Conservation (phyloP, 805 yeast genomes). For the Kuraishia ogatae region DNA sequence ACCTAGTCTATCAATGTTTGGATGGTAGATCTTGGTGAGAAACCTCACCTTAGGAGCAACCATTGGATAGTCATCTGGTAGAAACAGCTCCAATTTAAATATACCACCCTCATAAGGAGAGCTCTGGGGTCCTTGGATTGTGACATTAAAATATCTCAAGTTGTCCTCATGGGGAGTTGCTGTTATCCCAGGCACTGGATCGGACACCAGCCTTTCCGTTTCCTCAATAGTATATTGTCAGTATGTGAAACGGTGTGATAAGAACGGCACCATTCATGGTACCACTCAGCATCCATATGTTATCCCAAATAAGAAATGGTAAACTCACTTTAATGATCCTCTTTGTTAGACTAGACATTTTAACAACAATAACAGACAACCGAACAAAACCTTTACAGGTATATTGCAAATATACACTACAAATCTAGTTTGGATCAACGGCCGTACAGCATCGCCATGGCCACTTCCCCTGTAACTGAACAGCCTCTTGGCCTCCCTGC, state of each 20-base stretch:
- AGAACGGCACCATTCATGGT: not conserved
- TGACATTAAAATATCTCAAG: constrained; percentile 84
- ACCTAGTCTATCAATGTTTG: constrained; percentile 91
- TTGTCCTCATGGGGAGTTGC: constrained; percentile 94
- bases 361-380: too few relatives aligned
- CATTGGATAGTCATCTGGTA: constrained; percentile 98
- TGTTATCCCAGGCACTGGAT: constrained; percentile 93
- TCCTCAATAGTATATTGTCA: constrained; percentile 35
- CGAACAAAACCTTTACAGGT: too few relatives aligned
- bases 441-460: too few relatives aligned
- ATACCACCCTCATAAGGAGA: constrained; percentile 84
- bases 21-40: constrained; percentile 90
- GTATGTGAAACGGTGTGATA: not conserved
- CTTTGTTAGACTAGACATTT: constrained; percentile 26
- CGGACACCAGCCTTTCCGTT: constrained; percentile 84
- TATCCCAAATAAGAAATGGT: not conserved
- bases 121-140: constrained; percentile 83
- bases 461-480: not conserved
- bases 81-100: constrained; percentile 75
- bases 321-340: constrained; percentile 77
- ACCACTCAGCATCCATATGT: not conserved
- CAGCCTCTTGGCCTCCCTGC: not conserved
- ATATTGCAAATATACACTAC: too few relatives aligned
- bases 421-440: too few relatives aligned
- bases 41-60: constrained; percentile 95